phyloP scores from a whole-genome alignment of 306 rosid genomes.

The Ammopiptanthus mongolicus region DNA sequence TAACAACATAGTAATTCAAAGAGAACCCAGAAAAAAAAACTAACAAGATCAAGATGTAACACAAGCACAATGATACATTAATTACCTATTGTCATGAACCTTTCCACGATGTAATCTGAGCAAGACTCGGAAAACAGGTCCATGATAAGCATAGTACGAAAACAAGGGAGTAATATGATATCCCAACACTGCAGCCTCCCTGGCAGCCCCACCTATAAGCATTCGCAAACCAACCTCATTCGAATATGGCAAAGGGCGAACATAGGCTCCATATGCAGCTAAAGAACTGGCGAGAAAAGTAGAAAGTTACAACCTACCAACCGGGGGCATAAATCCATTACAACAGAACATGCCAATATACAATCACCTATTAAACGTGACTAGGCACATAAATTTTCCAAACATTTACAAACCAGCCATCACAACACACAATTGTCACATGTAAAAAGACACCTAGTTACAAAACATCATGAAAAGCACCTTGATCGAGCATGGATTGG shows the following conservation, averaged over 20 bases:
- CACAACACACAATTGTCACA: not conserved
- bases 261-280: conserved; percentile 94
- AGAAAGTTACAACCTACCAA: not conserved
- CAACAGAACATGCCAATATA: conserved; percentile 7
- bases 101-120: conserved; percentile 70
- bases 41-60: not conserved
- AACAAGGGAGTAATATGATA: conserved; percentile 68
- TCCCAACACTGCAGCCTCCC: conserved; percentile 87
- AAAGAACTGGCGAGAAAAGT: conserved; percentile 53
- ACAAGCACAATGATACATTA: not conserved
- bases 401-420: not conserved
- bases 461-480: not conserved
- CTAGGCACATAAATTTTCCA: not conserved
- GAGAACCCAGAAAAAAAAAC: not conserved
- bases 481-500: not conserved
- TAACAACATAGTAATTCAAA: not conserved
- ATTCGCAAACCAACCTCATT: conserved; percentile 89
- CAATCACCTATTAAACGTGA: not conserved
- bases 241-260: conserved; percentile 80
- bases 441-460: not conserved
- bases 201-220: conserved; percentile 91
- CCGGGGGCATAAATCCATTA: not conserved
- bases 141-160: conserved; percentile 81
- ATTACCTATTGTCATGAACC: conserved; percentile 59
- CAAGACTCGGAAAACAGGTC: conserved; percentile 89